Evolutionary conservation across 495 filamentous ascomycete genomes (phyloP), one percentile per base, ranked within the genome.

Genomic region (Staphylotrichum tortipilum): DNA sequence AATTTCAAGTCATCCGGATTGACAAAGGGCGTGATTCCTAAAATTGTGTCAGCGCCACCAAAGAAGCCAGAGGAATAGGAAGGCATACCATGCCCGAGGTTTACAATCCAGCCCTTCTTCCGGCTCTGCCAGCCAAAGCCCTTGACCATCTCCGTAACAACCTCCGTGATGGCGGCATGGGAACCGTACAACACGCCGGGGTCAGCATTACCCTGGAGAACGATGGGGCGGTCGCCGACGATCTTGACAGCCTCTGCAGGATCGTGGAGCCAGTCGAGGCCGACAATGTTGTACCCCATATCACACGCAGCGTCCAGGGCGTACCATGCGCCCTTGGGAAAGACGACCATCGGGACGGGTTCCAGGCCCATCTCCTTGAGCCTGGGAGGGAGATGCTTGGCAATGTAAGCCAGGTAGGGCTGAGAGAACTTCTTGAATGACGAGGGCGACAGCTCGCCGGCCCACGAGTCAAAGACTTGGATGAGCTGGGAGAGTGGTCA

Each of bases 311-410:
- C 81, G 54, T 95, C 88, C 26, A 98, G 72, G 4, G 88, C 89
- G 67, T 91, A 94, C 87, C 92, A 95, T n/a, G 92, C 90, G 4
- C 92, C 92, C 71, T 98, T 98, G n/a, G 92, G 89, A 66, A 98
- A 98, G 14, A 96, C 88, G n/a, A 88, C 92, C 92, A 98, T 96
- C 2, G 92, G 92, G 2, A 97, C 94, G 4, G 70, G 73, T 47
- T 89, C 84, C 38, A 89, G 61, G 0, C 80, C 81, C 59, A 94
- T 71, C 66, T 88, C 84, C 51, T 70, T 68, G 54, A 98, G 68
- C 26, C 79, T 76, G 47, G 68, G 72, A 0, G 91, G 91, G 12
- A 97, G 74, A 39, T 88, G 70, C 49, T 81, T 67, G 12, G 89
- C 83, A 47, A 98, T 97, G 56, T 89, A 80, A 14, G 77, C 76